A percentile compares a stretch with the other conserved stretches of the same genome.
Conservation (phyloP, 148 eudicot genomes). For the Rhododendron williamsianum region DNA sequence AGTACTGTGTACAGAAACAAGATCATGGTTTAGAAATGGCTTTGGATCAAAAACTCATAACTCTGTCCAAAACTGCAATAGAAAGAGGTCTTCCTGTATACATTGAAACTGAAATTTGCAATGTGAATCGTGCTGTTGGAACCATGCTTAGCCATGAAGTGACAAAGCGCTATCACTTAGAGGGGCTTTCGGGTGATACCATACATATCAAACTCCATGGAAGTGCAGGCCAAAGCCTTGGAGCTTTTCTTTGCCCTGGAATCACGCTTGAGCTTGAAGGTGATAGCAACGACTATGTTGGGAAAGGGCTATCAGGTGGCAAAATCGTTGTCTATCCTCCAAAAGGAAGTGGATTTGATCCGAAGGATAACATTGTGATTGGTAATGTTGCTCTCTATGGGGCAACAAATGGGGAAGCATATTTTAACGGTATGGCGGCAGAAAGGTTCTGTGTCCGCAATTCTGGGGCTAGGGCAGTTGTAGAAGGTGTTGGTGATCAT, state of each 20-base stretch:
- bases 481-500: conserved; percentile 99
- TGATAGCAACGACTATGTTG: conserved; percentile 98
- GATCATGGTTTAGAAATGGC: conserved; percentile 97
- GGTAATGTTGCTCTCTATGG: conserved; percentile 99
- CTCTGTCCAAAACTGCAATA: conserved; percentile 61
- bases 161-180: conserved; percentile 71
- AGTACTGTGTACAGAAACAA: conserved; percentile 85
- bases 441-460: conserved; percentile 96
- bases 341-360: conserved; percentile 76
- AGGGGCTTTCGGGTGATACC: conserved; percentile 74
- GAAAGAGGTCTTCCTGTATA: conserved; percentile 80
- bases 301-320: conserved; percentile 96
- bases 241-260: conserved; percentile 97
- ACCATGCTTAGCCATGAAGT: conserved; percentile 99
- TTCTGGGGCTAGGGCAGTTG: conserved; percentile 95
- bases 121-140: conserved; percentile 88
- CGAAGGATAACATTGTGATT: conserved; percentile 93
- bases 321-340: conserved; percentile 94
- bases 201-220: conserved; percentile 86
- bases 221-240: conserved; percentile 98
- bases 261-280: conserved; percentile 95
- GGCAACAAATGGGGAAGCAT: conserved; percentile 87
- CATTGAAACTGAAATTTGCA: conserved; percentile 75
- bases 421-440: conserved; percentile 98
- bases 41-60: conserved; percentile 66